Evolutionary conservation across 2,329 filamentous ascomycete species (phyloP).

Genomic region (Sporothrix variecibatus): DNA sequence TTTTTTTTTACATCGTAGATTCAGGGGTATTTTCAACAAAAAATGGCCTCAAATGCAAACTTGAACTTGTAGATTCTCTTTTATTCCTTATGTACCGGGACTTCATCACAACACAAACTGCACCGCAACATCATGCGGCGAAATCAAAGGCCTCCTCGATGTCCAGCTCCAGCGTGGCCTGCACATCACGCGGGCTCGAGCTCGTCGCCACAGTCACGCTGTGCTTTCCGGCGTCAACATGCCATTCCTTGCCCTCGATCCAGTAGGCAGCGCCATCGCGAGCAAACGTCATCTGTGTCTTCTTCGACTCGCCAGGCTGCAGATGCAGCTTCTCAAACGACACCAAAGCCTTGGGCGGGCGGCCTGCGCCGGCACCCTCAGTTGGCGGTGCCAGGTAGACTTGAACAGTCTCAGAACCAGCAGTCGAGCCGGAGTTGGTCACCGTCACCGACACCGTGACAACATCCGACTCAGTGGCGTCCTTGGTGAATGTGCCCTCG

Average conservation of each 20-base stretch:
- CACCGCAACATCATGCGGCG: neutral
- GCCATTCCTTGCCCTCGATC: constrained; percentile 17
- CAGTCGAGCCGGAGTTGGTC: constrained; percentile 60
- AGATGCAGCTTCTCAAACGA: constrained; percentile 59
- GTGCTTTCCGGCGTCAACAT: neutral
- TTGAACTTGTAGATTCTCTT: neutral
- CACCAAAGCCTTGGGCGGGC: constrained; percentile 54
- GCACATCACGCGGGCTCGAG: neutral
- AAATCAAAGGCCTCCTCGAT: constrained; percentile 2
- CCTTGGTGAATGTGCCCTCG: neutral
- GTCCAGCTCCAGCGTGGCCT: neutral
- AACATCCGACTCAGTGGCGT: constrained; percentile 27
- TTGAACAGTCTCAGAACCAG: constrained; percentile 59
- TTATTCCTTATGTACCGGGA: neutral
- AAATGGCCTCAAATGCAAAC: neutral
- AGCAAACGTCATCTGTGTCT: neutral
- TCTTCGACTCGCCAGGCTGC: neutral
- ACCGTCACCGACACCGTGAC: constrained; percentile 51
- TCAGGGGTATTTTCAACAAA: neutral
- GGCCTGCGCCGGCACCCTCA: constrained; percentile 26
- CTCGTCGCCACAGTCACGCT: neutral
- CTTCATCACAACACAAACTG: neutral
- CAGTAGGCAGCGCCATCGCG: constrained; percentile 25
- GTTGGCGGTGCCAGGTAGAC: constrained; percentile 50
- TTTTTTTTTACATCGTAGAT: neutral